Conservation (phyloP, 306 rosid species). For the Trifolium dubium region DNA sequence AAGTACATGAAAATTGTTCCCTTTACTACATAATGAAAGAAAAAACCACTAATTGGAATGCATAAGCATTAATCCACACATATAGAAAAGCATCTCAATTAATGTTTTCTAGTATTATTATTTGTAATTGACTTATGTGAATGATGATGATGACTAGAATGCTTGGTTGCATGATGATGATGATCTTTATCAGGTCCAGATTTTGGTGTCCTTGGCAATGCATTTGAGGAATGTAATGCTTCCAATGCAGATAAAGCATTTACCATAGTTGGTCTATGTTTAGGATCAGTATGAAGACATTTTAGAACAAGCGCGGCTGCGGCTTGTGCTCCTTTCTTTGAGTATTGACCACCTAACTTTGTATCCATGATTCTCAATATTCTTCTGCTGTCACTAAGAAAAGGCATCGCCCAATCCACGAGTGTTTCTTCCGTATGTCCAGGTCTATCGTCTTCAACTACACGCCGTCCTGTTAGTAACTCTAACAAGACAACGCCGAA, state of each 20-base stretch:
- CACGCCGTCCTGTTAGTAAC: conserved; percentile 76
- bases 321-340: conserved; percentile 82
- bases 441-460: conserved; percentile 53
- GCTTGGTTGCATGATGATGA: conserved; percentile 41
- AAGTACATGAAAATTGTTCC: conserved; percentile 19
- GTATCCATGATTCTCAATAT: conserved; percentile 82
- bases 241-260: conserved; percentile 65
- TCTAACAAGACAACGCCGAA: conserved; percentile 85
- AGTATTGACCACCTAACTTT: conserved; percentile 84
- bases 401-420: conserved; percentile 89
- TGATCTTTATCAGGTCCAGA: conserved; percentile 20
- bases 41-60: conserved; percentile 7
- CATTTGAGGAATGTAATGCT: conserved; percentile 56
- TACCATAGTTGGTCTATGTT: conserved; percentile 72
- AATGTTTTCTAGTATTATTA: conserved; percentile 27
- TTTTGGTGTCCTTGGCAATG: conserved; percentile 47
- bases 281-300: conserved; percentile 71
- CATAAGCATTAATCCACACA: conserved; percentile 1
- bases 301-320: conserved; percentile 72
- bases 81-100: conserved; percentile 28
- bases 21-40: conserved; percentile 8
- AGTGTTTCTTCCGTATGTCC: conserved; percentile 66
- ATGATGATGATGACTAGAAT: conserved; percentile 43
- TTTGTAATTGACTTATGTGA: conserved; percentile 42
- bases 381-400: conserved; percentile 63